A percentile compares a stretch with the other conserved stretches of the same genome.
Evolutionary conservation across 2,329 filamentous ascomycete species (phyloP).

Genomic region (Fusarium poae): DNA sequence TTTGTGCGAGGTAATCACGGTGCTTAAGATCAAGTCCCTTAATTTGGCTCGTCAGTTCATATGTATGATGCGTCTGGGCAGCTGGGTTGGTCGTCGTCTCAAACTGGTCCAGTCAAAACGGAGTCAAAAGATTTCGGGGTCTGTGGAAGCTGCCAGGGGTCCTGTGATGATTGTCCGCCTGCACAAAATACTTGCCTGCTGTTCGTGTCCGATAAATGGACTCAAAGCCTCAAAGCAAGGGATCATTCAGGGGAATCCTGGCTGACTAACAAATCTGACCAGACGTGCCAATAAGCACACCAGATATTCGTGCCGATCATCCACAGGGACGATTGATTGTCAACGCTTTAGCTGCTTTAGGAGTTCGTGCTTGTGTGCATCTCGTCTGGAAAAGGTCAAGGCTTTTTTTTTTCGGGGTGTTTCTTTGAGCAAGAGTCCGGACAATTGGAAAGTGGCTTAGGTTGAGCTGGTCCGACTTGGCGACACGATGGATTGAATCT

Average conservation of each 20-base stretch:
- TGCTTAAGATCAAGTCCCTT: slow-evolving; percentile 36
- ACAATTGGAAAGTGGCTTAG: slow-evolving; percentile 23
- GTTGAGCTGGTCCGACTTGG: slow-evolving; percentile 20
- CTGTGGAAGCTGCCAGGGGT: slow-evolving; percentile 34
- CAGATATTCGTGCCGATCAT: slow-evolving; percentile 35
- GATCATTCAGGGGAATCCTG: slow-evolving; percentile 32
- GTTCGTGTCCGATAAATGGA: slow-evolving; percentile 20
- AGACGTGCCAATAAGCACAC: slow-evolving; percentile 29
- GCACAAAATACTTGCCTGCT: slow-evolving; percentile 38
- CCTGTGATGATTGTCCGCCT: slow-evolving; percentile 18
- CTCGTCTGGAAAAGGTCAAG: slow-evolving; percentile 37
- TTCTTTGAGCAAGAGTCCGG: slow-evolving; percentile 22
- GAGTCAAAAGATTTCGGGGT: slow-evolving; percentile 36
- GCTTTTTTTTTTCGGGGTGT: slow-evolving; percentile 32
- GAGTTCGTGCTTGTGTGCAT: slow-evolving; percentile 32
- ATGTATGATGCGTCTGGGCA: slow-evolving; percentile 6
- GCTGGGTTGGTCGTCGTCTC: slow-evolving; percentile 23
- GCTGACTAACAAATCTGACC: slow-evolving; percentile 27
- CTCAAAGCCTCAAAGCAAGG: slow-evolving; percentile 35
- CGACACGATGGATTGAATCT: slow-evolving; percentile 6
- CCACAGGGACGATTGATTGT: slow-evolving; percentile 45
- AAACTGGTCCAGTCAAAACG: slow-evolving; percentile 18
- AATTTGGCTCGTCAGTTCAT: slow-evolving; percentile 31
- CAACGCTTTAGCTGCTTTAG: slow-evolving; percentile 41
- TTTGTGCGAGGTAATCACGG: slow-evolving; percentile 24